phyloP scores from a whole-genome alignment of 306 rosid genomes.

The Trichosanthes cucumerina region DNA sequence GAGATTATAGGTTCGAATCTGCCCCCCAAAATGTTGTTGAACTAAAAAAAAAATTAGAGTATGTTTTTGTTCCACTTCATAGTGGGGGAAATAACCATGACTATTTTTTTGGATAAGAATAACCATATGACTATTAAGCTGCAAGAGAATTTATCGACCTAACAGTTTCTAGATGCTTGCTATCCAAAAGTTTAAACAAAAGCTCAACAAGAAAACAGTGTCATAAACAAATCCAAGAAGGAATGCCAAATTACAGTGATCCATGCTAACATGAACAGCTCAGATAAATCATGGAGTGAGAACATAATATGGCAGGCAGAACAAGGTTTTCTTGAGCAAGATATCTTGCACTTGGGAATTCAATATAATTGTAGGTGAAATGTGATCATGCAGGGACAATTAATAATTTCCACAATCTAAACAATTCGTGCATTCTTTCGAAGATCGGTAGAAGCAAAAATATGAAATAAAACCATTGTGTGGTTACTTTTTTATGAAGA shows the following conservation, averaged over 20 bases:
- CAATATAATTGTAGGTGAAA: background rate
- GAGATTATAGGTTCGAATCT: too few species aligned
- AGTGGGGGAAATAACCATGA: background rate
- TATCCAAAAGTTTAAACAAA: background rate
- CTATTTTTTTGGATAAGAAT: background rate
- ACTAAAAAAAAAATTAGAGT: too few species aligned
- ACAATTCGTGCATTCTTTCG: background rate
- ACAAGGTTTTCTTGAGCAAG: background rate
- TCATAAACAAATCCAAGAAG: background rate
- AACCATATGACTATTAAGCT: background rate
- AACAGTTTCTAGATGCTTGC: background rate
- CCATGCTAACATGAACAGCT: background rate
- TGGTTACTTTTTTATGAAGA: slow-evolving; percentile 71
- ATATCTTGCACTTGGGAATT: background rate
- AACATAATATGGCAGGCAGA: background rate
- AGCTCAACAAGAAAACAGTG: background rate
- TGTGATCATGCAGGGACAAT: background rate
- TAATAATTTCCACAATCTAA: background rate
- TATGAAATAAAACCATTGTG: slow-evolving; percentile 7
- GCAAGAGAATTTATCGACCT: background rate
- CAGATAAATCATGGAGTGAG: background rate
- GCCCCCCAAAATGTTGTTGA: too few species aligned
- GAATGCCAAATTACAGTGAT: background rate
- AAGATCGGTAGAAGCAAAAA: background rate
- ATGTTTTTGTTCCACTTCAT: background rate